Conservation (phyloP, 768 basidiomycete species). For the Panaeolus cyanescens region DNA sequence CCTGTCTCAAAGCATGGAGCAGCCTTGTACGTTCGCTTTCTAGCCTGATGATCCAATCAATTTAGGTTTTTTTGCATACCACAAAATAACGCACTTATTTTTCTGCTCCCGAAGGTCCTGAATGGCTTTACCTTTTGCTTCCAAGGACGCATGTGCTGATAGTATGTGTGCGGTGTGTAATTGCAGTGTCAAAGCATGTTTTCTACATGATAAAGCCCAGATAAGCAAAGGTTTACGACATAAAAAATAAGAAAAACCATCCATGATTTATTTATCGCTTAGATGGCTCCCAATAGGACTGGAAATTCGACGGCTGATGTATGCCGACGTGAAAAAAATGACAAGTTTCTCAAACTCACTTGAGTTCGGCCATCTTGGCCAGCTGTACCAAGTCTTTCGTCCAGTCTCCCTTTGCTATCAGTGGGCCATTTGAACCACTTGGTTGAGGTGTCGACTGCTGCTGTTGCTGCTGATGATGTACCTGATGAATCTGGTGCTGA, state of each 20-base stretch:
- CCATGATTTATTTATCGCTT: not conserved
- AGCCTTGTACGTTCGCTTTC: constrained; percentile 77
- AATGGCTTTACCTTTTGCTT: constrained; percentile 75
- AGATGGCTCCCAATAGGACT: not conserved
- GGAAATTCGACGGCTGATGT: not conserved
- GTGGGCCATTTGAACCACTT: constrained; percentile 30
- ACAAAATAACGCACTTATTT: constrained; percentile 59
- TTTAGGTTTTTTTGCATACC: not conserved
- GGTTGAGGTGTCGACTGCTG: constrained; percentile 21
- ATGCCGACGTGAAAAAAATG: constrained; percentile 5
- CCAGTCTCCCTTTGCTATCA: constrained; percentile 85
- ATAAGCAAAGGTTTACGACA: not conserved
- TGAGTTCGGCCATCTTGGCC: constrained; percentile 86
- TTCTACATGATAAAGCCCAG: constrained; percentile 41
- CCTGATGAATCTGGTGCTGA: not conserved
- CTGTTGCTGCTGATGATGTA: constrained; percentile 21
- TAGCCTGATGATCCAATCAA: constrained; percentile 42
- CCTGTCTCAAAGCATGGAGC: constrained; percentile 70
- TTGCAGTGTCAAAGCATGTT: constrained; percentile 82
- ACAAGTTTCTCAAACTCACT: constrained; percentile 52
- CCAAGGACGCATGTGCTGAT: constrained; percentile 78
- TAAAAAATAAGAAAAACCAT: not conserved
- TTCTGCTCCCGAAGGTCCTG: constrained; percentile 85
- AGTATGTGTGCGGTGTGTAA: constrained; percentile 87
- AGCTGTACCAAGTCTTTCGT: constrained; percentile 84